These are phyloP conservation scores for Geoglossum cookeanum DNA, from an alignment of 2,329 filamentous ascomycete species.

Conservation along the genomic window DNA sequence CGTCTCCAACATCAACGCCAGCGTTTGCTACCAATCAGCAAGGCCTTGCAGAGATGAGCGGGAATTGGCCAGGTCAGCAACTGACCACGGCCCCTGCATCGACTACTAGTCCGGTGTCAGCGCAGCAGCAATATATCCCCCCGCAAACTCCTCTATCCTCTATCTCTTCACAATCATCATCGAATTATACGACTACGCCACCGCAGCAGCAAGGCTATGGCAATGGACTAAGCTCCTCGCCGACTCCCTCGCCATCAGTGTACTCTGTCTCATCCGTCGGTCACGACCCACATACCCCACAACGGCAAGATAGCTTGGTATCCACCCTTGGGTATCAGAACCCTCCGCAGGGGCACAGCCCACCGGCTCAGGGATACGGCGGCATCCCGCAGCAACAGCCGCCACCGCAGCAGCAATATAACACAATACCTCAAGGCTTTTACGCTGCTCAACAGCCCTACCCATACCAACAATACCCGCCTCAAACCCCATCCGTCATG, in stretches of 20 bases:
- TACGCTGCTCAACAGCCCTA: background rate
- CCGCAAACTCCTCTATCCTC: background rate
- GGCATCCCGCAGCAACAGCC: background rate
- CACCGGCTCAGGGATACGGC: background rate
- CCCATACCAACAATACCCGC: background rate
- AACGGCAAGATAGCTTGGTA: background rate
- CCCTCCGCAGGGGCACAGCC: background rate
- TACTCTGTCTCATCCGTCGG: background rate
- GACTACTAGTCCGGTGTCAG: background rate
- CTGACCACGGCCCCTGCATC: background rate
- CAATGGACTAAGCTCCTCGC: background rate
- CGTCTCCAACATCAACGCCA: background rate
- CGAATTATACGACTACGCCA: background rate
- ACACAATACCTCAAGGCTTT: background rate
- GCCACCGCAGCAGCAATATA: background rate
- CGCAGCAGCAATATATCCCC: background rate
- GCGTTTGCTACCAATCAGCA: background rate
- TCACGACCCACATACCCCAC: background rate
- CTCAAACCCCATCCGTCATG: background rate
- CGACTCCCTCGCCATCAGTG: background rate
- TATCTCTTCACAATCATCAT: background rate
- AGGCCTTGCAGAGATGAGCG: background rate
- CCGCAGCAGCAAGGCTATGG: background rate
- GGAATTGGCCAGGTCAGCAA: background rate
- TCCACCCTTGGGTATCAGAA: background rate